Percentiles rank a stretch among this genome's conserved stretches.
Conservation (phyloP, 176 grass and related monocot genomes). For the Eragrostis curvula region DNA sequence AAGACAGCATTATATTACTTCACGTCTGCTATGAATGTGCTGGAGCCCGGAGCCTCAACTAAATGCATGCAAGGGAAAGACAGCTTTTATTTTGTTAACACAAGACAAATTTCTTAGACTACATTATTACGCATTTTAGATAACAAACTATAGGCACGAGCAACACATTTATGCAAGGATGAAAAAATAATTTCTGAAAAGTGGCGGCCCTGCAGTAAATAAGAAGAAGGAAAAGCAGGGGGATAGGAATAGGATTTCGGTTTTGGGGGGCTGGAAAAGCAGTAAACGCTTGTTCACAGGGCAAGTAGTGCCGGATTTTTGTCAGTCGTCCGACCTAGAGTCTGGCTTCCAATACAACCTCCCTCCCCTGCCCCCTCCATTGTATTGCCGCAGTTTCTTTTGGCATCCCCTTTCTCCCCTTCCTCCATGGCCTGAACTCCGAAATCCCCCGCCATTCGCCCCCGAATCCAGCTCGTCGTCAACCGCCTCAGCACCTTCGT, state of each 20-base stretch:
- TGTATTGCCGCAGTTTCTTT: slow-evolving; percentile 20
- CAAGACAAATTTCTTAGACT: background rate
- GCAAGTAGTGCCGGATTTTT: background rate
- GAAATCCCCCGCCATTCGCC: slow-evolving; percentile 22
- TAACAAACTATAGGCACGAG: background rate
- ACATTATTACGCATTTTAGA: background rate
- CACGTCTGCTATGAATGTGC: background rate
- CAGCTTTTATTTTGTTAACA: background rate
- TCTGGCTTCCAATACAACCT: too few relatives aligned
- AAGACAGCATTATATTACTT: background rate
- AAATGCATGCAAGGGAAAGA: background rate
- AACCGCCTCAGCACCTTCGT: background rate
- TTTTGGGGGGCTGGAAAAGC: slow-evolving; percentile 7
- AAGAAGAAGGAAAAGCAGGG: background rate
- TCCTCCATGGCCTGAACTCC: slow-evolving; percentile 16
- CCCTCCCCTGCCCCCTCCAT: too few relatives aligned
- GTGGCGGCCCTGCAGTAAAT: background rate
- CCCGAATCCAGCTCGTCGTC: slow-evolving; percentile 20
- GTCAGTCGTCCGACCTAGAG: too few relatives aligned
- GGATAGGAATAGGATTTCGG: background rate
- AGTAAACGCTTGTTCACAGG: slow-evolving; percentile 28
- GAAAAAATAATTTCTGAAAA: background rate
- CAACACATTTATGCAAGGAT: background rate
- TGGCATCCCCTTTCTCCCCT: background rate
- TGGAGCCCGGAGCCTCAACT: background rate